Evolutionary conservation across 495 filamentous ascomycete species (phyloP).

Genomic region (Schizothecium vesticola): DNA sequence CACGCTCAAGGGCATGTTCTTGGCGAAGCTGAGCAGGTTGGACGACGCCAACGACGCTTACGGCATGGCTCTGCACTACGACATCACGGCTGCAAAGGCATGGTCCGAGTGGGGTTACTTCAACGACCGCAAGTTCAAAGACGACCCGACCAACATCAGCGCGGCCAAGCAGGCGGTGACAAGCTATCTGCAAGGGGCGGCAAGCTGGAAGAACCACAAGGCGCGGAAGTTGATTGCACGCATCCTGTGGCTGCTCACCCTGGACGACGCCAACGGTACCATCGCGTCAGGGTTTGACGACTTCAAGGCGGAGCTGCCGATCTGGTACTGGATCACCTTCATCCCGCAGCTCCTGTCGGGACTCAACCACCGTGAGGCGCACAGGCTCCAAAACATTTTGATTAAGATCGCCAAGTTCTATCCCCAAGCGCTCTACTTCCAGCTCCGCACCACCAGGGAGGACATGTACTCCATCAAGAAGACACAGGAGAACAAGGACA

Average conservation of each 20-base stretch:
- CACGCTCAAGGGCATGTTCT: constrained; percentile 98
- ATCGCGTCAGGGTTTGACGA: constrained; percentile 80
- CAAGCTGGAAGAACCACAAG: constrained; percentile 93
- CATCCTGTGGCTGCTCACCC: constrained; percentile 90
- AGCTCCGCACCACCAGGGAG: constrained; percentile 87
- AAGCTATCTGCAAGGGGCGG: constrained; percentile 92
- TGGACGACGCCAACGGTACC: constrained; percentile 79
- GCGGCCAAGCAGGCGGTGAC: constrained; percentile 86
- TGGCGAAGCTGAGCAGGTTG: constrained; percentile 83
- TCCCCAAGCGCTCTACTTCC: constrained; percentile 92
- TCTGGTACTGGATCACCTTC: constrained; percentile 99
- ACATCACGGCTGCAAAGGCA: constrained; percentile 90
- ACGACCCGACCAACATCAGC: constrained; percentile 69
- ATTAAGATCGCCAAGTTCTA: constrained; percentile 91
- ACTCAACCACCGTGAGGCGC: constrained; percentile 81
- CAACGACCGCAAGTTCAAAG: constrained; percentile 92
- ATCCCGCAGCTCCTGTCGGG: constrained; percentile 93
- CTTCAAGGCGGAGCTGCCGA: constrained; percentile 90
- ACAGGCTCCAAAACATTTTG: constrained; percentile 74
- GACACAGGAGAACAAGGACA: constrained; percentile 68
- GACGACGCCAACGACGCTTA: constrained; percentile 91
- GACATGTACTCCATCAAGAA: constrained; percentile 92
- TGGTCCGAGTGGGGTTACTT: constrained; percentile 99
- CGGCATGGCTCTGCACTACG: constrained; percentile 88
- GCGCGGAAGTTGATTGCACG: constrained; percentile 92